These are phyloP conservation scores for Cyclanthera cordifolia DNA, from an alignment of 306 rosid genomes.

Conservation along the genomic window DNA sequence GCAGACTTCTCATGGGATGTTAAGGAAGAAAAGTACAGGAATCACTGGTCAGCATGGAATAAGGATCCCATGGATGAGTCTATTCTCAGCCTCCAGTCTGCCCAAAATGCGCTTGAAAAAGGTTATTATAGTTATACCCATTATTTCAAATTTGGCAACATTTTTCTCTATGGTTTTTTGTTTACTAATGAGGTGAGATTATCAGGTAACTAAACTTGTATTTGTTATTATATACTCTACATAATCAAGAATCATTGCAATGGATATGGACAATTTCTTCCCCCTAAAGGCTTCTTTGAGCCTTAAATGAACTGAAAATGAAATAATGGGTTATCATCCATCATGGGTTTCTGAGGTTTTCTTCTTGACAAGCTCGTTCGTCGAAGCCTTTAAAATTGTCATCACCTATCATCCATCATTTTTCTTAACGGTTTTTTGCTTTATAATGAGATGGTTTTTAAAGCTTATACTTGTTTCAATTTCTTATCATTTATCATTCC, in stretches of 20 bases:
- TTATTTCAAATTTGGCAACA: neutral
- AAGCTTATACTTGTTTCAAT: neutral
- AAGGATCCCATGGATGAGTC: conserved; percentile 61
- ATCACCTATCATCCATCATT: neutral
- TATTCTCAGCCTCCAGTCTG: conserved; percentile 51
- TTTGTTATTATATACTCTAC: neutral
- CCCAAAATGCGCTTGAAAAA: conserved; percentile 66
- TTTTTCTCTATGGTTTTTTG: neutral
- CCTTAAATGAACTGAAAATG: neutral
- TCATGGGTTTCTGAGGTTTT: neutral
- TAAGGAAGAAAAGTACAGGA: conserved; percentile 40
- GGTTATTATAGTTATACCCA: conserved; percentile 39
- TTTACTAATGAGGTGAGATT: neutral
- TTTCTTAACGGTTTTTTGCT: too few species aligned
- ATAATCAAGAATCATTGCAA: neutral
- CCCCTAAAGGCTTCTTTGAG: neutral
- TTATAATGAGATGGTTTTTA: neutral
- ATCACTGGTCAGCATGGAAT: conserved; percentile 26
- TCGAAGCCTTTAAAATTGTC: neutral
- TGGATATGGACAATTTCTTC: neutral
- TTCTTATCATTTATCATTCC: neutral
- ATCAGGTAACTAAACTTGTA: neutral
- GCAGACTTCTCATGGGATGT: conserved; percentile 37
- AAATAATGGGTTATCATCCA: neutral
- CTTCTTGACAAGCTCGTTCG: neutral